Evolutionary conservation across 352 stramenopile genomes (phyloP).

Genomic region (Phytophthora ramorum): DNA sequence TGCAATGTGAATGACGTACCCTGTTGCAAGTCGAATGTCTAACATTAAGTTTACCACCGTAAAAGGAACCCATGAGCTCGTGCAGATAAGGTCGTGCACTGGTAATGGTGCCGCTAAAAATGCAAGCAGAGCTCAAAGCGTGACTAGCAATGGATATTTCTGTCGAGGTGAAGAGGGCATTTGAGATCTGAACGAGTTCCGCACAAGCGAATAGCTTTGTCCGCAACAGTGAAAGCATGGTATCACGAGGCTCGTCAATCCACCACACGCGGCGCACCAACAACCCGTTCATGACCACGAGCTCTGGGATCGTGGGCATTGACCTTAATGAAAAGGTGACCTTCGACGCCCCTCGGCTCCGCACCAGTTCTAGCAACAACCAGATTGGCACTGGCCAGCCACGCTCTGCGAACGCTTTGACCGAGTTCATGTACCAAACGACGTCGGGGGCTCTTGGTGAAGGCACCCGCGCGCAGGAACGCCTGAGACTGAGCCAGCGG

Average conservation of each 20-base stretch:
- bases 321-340: slow-evolving; percentile 71
- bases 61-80: neutral
- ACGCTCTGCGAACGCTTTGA: slow-evolving; percentile 39
- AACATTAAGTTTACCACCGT: no score
- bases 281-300: slow-evolving; percentile 90
- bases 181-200: slow-evolving; percentile 12
- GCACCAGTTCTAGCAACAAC: slow-evolving; percentile 41
- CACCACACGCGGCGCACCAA: slow-evolving; percentile 72
- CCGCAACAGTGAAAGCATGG: slow-evolving; percentile 38
- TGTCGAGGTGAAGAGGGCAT: neutral
- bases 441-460: slow-evolving; percentile 65
- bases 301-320: slow-evolving; percentile 84
- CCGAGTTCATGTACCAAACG: slow-evolving; percentile 87
- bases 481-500: slow-evolving; percentile 70
- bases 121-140: slow-evolving; percentile 1
- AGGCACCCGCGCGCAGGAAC: slow-evolving; percentile 44
- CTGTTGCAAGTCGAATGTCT: neutral
- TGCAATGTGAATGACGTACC: neutral
- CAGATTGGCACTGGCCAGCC: slow-evolving; percentile 31
- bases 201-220: neutral
- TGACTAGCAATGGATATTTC: slow-evolving; percentile 16
- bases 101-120: slow-evolving; percentile 20
- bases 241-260: slow-evolving; percentile 77
- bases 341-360: slow-evolving; percentile 65
- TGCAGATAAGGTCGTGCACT: slow-evolving; percentile 19